Evolutionary conservation across 306 rosid species (phyloP).

Genomic region (Castanopsis chinensis): DNA sequence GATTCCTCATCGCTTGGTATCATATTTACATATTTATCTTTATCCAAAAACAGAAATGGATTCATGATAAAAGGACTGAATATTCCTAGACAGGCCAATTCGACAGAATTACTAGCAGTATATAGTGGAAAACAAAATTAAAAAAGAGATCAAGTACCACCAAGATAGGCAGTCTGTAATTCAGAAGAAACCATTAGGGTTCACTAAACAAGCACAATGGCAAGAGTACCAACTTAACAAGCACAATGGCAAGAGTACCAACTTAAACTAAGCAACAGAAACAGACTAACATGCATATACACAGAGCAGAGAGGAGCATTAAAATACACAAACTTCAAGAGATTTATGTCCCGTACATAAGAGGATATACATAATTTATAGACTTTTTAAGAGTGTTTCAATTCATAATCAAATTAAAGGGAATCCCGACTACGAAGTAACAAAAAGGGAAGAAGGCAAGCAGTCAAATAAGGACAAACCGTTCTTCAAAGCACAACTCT

Average conservation of each 20-base stretch:
- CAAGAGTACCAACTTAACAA: too few relatives aligned
- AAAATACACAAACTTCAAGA: neutral
- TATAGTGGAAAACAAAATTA: too few relatives aligned
- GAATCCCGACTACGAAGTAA: neutral
- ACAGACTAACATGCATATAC: neutral
- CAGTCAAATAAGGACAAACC: neutral
- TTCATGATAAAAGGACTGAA: too few relatives aligned
- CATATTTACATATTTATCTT: too few relatives aligned
- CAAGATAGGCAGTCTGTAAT: too few relatives aligned
- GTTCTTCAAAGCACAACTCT: conserved; percentile 20
- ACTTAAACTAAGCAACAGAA: neutral
- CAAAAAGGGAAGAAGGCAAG: neutral
- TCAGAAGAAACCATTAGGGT: too few relatives aligned
- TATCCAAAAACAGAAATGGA: too few relatives aligned
- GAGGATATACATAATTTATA: neutral
- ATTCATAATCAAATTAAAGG: neutral
- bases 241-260: neutral
- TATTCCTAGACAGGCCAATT: too few relatives aligned
- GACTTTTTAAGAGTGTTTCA: neutral
- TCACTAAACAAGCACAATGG: neutral
- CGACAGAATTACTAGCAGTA: too few relatives aligned
- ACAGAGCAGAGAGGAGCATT: neutral
- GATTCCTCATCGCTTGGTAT: too few relatives aligned
- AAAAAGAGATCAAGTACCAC: too few relatives aligned
- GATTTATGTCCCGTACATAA: neutral